Evolutionary conservation across 129 eudicot species (phyloP), one percentile per base, ranked within the genome.

Genomic region (Rutidosis leptorrhynchoides): DNA sequence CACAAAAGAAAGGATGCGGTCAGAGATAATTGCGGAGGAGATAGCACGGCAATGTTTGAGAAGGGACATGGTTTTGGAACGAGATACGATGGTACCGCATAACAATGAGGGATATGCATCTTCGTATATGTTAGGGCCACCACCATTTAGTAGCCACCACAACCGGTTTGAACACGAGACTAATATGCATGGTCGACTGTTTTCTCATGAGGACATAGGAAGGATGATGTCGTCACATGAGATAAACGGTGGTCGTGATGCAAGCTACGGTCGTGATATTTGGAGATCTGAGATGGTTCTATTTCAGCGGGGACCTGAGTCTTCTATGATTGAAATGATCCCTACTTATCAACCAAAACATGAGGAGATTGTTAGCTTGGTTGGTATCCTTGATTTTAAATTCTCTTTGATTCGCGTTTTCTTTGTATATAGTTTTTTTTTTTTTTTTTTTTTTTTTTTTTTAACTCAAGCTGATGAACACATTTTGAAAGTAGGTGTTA

Each of bases 21-120:
- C 58, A 21, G 62, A 79, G 63, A 76, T 75, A n/a, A 46, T 79
- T 14, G 74, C 65, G n/a, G 71, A 62, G 43, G 81, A 83, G 74
- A 29, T 68, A 1, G 43, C 43, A 3, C 40, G 76, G 37, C 57
- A 25, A 56, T 58, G 64, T 2, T 8, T 43, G 60, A 61, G 75
- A 33, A 80, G 67, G 19, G 3, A 76, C 40, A 40, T 66, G 62
- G 65, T n/a, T n/a, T n/a, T 70, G 42, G 88, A 82, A 30, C 60
- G 79, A 20, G 86, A 76, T 54, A 27, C 22, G 42, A 22, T 61
- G 48, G 81, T 76, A 15, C 4, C 61, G 14, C 43, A 74, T 35
- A 35, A 9, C 2, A 21, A 79, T 10, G 27, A 27, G 15, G 62
- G 62, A 11, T 68, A 25, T 27, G 1, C 73, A n/a, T 20, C 68